Evolutionary conservation across 441 rosid species (phyloP).

Genomic region (Sinapis alba): DNA sequence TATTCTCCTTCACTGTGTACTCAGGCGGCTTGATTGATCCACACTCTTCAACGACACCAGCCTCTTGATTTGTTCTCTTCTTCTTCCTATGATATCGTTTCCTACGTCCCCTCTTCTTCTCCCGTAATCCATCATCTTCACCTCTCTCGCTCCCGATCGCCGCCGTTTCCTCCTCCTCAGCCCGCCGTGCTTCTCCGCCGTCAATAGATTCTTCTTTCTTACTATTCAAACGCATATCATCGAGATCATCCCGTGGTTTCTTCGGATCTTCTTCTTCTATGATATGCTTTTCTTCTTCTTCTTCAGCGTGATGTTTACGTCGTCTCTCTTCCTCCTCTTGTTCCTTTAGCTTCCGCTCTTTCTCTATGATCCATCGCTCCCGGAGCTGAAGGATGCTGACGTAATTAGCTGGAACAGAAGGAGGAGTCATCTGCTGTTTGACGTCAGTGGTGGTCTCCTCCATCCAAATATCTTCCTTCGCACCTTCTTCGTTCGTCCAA

Average conservation of each 20-base stretch:
- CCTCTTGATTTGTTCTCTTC: conserved; percentile 1
- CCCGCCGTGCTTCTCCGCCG: conserved; percentile 10
- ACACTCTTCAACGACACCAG: background rate
- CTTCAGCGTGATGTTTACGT: conserved; percentile 11
- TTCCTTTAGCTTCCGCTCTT: conserved; percentile 20
- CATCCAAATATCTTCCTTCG: conserved; percentile 7
- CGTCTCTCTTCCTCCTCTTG: conserved; percentile 20
- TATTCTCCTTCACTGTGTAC: background rate
- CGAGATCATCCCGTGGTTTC: conserved; percentile 1
- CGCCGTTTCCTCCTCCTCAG: background rate
- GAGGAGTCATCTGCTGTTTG: background rate
- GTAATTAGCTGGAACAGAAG: conserved; percentile 32
- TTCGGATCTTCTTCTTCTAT: conserved; percentile 18
- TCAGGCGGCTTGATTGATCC: conserved; percentile 5
- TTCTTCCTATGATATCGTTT: conserved; percentile 2
- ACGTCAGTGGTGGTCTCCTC: background rate
- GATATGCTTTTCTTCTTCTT: conserved; percentile 11
- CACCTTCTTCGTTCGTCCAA: background rate
- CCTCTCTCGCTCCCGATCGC: conserved; percentile 15
- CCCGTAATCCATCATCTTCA: background rate
- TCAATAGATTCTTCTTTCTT: background rate
- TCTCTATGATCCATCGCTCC: conserved; percentile 35
- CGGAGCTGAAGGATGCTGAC: conserved; percentile 29
- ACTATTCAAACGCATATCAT: background rate
- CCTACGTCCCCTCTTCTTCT: background rate